Base-by-base conservation (phyloP, 2,329 filamentous ascomycete species). In the Calonectria pseudoturangicola region DNA sequence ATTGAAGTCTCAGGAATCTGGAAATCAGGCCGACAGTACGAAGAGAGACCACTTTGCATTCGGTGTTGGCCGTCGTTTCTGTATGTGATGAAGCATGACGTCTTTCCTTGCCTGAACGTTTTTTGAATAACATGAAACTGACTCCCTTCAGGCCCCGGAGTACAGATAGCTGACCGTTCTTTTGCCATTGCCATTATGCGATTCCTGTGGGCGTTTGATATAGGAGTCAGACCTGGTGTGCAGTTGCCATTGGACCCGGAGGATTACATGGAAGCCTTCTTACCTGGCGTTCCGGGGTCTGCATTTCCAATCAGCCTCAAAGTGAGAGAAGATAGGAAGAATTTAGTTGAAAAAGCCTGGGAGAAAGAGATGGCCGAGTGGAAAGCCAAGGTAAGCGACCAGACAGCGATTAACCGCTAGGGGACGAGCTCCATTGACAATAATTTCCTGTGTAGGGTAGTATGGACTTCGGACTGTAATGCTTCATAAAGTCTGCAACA, bases 31-130 rank as follows among this genome's bases (percentile, higher is more conserved):
- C 12, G 47, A 50, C 15, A 50, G 27, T 15, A 27, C 47, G 7
- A 50, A 50, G 47, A 50, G 47, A 27, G 47, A 50, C 27, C 47
- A 50, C 21, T 50, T 50, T 50, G 47, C 47, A 18, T 50, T 50
- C 27, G 47, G 47, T 27, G 47, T 50, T 27, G 47, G 47, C 12
- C 47, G 47, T 27, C 47, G 47, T 21, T 50, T 50, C 47, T 50
- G 47, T 50, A 16, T 13, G 47, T 50, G 33, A 36, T 36, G 3
- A 36, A 36, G 21, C 21, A 21, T 21, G 21, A 21, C 21, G 21
- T 21, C 21, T 21, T 21, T 21, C 21, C 21, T 21, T 21, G 21
- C 21, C 21, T 21, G 21, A 21, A 21, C 1, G 21, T 21, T 21
- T 36, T 36, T 36, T 12, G 33, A 12, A 9, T 33, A 5, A 36